Evolutionary conservation across 768 basidiomycete species (phyloP), one percentile per base, ranked within the genome.

Genomic region (Lepiota brunneoincarnata): DNA sequence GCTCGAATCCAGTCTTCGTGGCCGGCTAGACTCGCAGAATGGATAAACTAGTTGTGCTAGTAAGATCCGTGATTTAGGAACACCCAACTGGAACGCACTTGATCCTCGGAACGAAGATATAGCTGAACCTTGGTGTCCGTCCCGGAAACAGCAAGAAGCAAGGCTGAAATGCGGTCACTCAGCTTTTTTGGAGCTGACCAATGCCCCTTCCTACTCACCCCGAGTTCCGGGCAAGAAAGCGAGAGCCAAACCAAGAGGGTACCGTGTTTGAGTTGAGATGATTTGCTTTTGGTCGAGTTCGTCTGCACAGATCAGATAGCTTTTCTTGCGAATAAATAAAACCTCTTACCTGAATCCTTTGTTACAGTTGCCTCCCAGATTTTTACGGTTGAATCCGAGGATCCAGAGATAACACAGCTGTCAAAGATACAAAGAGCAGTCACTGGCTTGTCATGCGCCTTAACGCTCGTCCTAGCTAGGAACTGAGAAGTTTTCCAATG

Each of bases 1-100:
- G 84, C 77, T 49, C 89, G 84, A 50, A 98, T 79, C 97, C 97
- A 99, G 63, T 99, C 96, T 75, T 97, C 91, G 63, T 99, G 97
- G 2, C 97, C 97, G 11, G 81, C 71, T 44, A 91, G 73, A 0
- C 74, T 70, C 2, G 81, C 80, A 17, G 83, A 80, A 50, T 71
- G 75, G 12, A 84, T 73, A 64, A 86, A 89, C 87, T 87, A 41
- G 20, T 26, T 26, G 40, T 23, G 34, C 34, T 34, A 41, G 31
- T 49, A 17, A 57, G 31, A 31, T 42, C 12, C 41, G 44, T 50
- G 40, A 28, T 28, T 20, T 6, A 35, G 2, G 12, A 41, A 31
- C 43, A 40, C n/a, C 54, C 44, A 14, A 53, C 28, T 41, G 44
- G 37, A 49, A 58, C 43, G 6, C 9, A 65, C 78, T 23, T 64